phyloP scores from a whole-genome alignment of 805 yeast species.

The Candida hungchunana region DNA sequence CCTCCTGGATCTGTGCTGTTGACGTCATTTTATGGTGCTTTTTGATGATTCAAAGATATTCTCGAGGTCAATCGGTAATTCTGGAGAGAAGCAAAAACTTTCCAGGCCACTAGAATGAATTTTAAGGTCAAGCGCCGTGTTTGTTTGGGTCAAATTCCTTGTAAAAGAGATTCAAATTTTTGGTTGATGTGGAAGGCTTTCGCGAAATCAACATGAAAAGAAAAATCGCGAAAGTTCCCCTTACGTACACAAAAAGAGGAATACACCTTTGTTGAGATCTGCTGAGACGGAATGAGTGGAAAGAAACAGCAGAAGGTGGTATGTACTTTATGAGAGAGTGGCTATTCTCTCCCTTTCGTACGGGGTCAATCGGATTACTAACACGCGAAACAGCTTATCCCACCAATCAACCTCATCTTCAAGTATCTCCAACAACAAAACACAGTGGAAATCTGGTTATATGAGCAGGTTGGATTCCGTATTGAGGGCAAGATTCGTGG shows the following conservation, averaged over 20 bases:
- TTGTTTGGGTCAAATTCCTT: too few relatives aligned
- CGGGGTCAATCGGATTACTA: slow-evolving; percentile 3
- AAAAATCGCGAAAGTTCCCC: not conserved
- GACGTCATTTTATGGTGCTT: slow-evolving; percentile 5
- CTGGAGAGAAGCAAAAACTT: not conserved
- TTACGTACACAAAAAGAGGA: too few relatives aligned
- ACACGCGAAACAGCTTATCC: slow-evolving; percentile 46
- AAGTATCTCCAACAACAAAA: slow-evolving; percentile 80
- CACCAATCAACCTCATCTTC: slow-evolving; percentile 91
- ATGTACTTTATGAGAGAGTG: slow-evolving; percentile 20
- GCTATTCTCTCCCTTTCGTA: too few relatives aligned
- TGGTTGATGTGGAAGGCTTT: too few relatives aligned
- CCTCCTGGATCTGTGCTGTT: slow-evolving; percentile 20
- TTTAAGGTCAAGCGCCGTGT: too few relatives aligned
- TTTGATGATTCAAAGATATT: too few relatives aligned
- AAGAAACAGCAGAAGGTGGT: slow-evolving; percentile 44
- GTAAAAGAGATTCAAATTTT: too few relatives aligned
- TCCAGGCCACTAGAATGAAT: too few relatives aligned
- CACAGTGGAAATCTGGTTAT: slow-evolving; percentile 81
- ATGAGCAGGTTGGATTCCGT: slow-evolving; percentile 73
- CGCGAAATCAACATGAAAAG: too few relatives aligned
- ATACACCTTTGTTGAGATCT: too few relatives aligned
- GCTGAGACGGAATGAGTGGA: slow-evolving; percentile 41
- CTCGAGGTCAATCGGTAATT: too few relatives aligned
- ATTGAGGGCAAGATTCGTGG: slow-evolving; percentile 85